Evolutionary conservation across 1,284 basidiomycete genomes (phyloP).

Genomic region (Erythrobasidium hasegawianum): DNA sequence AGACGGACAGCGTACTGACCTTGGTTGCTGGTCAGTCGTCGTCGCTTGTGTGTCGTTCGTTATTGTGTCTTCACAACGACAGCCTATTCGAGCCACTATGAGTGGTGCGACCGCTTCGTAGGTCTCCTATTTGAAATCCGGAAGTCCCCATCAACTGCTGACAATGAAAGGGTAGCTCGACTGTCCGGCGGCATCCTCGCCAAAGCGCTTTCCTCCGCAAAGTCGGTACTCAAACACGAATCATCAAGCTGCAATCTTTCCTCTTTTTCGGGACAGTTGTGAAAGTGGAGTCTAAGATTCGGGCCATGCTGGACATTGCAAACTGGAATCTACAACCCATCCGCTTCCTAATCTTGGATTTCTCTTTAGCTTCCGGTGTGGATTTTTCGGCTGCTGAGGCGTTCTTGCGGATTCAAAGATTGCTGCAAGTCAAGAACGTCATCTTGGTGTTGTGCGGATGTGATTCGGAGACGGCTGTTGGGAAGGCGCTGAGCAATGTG

Average conservation of each 20-base stretch:
- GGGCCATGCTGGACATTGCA: slow-evolving; percentile 66
- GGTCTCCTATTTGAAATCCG: too few relatives aligned
- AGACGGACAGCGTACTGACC: too few relatives aligned
- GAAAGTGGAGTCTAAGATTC: slow-evolving; percentile 56
- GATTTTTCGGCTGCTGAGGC: slow-evolving; percentile 95
- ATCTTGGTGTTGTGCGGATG: slow-evolving; percentile 84
- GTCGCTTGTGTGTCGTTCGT: slow-evolving; percentile 85
- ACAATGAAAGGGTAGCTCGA: too few relatives aligned
- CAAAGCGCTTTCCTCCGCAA: slow-evolving; percentile 86
- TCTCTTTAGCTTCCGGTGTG: slow-evolving; percentile 78
- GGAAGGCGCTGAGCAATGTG: slow-evolving; percentile 66
- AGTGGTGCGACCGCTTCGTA: slow-evolving; percentile 35
- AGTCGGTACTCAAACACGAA: slow-evolving; percentile 85
- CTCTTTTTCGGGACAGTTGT: slow-evolving; percentile 76
- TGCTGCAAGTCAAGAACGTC: slow-evolving; percentile 71
- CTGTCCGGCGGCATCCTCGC: slow-evolving; percentile 72
- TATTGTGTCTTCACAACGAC: slow-evolving; percentile 77
- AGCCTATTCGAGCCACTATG: slow-evolving; percentile 66
- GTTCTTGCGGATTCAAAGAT: slow-evolving; percentile 81
- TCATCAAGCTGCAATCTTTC: slow-evolving; percentile 86
- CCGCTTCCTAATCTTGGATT: slow-evolving; percentile 82
- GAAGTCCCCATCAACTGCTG: slow-evolving; percentile 47
- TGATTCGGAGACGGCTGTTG: slow-evolving; percentile 59
- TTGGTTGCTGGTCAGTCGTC: too few relatives aligned
- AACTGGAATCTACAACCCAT: slow-evolving; percentile 76